Evolutionary conservation across 176 grass and related monocot genomes (phyloP).

Genomic region (Poa annua): DNA sequence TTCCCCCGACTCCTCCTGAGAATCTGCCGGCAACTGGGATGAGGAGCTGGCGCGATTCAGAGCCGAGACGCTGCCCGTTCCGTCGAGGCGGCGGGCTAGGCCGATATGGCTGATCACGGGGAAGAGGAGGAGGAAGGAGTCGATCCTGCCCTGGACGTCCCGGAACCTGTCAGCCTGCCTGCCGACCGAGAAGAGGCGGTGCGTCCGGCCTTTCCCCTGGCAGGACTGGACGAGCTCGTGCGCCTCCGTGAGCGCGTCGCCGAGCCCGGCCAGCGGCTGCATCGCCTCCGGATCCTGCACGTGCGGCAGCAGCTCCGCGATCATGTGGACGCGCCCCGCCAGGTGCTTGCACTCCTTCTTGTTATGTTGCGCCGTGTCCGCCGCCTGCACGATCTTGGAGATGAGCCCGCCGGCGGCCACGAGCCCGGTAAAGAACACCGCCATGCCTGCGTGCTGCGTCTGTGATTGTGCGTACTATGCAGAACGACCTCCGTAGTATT

Average conservation of each 20-base stretch:
- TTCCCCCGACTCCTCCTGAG: too few relatives aligned
- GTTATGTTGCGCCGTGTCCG: neutral
- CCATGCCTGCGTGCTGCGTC: too few relatives aligned
- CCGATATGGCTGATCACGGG: neutral
- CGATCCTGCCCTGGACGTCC: neutral
- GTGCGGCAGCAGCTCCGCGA: neutral
- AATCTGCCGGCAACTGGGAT: neutral
- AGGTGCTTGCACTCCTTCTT: neutral
- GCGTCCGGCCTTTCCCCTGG: neutral
- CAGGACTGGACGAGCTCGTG: neutral
- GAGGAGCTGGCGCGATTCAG: neutral
- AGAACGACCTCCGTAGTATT: too few relatives aligned
- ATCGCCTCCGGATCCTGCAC: neutral
- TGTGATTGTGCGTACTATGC: too few relatives aligned
- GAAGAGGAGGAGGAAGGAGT: neutral
- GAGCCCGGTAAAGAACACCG: too few relatives aligned
- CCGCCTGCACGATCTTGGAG: neutral
- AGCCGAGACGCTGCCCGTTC: neutral
- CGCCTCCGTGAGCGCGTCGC: neutral
- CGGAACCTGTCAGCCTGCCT: neutral
- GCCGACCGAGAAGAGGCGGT: neutral
- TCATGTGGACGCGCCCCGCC: neutral
- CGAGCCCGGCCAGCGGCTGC: neutral
- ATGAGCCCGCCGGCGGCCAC: neutral
- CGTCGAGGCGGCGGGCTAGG: neutral